phyloP scores from a whole-genome alignment of 371 early-diverging fungal genomes.

The Saksenaea oblongispora region DNA sequence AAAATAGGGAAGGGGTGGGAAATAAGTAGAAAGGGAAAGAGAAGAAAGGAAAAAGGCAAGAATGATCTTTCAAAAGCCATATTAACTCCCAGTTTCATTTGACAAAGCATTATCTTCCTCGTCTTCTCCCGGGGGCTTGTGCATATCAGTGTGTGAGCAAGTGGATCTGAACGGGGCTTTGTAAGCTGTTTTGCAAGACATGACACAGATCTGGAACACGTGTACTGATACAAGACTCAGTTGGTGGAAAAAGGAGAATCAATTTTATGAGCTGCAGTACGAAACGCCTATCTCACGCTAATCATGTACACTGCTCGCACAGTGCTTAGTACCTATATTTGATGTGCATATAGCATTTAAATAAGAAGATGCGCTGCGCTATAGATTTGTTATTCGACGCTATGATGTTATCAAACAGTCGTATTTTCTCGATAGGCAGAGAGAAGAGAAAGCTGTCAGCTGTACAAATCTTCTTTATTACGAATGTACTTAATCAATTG shows the following conservation, averaged over 20 bases:
- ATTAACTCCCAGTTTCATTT: neutral
- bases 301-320: no score
- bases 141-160: no score
- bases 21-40: neutral
- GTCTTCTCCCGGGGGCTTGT: neutral
- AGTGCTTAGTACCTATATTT: no score
- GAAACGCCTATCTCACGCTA: no score
- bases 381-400: no score
- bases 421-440: no score
- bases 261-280: neutral
- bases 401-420: no score
- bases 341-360: no score
- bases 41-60: neutral
- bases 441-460: no score
- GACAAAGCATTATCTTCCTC: neutral
- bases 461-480: no score
- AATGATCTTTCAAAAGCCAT: neutral
- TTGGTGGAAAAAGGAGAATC: neutral
- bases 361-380: no score
- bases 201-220: neutral
- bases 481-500: no score
- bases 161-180: neutral
- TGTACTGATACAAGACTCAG: neutral
- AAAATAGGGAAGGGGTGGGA: neutral
- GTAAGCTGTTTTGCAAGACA: neutral